Percentiles rank a stretch among this genome's conserved stretches.
These are phyloP conservation scores for Teunomyces panamensis DNA, from an alignment of 805 yeast species.

Conservation along the genomic window DNA sequence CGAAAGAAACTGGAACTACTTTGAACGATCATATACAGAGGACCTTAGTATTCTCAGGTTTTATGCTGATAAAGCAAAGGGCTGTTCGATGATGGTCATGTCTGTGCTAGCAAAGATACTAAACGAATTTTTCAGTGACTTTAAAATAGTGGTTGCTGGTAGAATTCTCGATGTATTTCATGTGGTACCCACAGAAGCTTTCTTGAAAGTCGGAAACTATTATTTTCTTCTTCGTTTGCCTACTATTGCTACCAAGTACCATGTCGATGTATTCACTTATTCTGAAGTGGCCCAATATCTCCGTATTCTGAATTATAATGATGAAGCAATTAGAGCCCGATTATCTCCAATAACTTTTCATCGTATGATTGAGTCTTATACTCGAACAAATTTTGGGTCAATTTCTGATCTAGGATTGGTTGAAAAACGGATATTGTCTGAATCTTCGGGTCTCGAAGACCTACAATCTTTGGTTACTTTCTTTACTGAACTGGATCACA, in stretches of 20 bases:
- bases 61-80: constrained; percentile 8
- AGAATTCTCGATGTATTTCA: neutral
- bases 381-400: neutral
- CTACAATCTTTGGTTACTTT: neutral
- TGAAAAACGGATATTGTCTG: neutral
- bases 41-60: constrained; percentile 9
- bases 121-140: constrained; percentile 1
- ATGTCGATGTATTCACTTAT: neutral
- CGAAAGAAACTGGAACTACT: neutral
- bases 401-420: neutral
- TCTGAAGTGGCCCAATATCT: neutral
- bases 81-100: constrained; percentile 7
- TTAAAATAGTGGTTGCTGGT: neutral
- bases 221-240: neutral
- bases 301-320: neutral
- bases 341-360: neutral
- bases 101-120: constrained; percentile 5
- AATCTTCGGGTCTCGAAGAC: neutral
- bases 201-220: neutral
- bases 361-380: neutral
- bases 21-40: constrained; percentile 5
- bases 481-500: neutral
- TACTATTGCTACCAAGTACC: neutral
- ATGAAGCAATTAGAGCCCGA: neutral
- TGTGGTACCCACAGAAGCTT: neutral